These are phyloP conservation scores for Solanum tarijense DNA, from an alignment of 257 asterid genomes.

Conservation along the genomic window DNA sequence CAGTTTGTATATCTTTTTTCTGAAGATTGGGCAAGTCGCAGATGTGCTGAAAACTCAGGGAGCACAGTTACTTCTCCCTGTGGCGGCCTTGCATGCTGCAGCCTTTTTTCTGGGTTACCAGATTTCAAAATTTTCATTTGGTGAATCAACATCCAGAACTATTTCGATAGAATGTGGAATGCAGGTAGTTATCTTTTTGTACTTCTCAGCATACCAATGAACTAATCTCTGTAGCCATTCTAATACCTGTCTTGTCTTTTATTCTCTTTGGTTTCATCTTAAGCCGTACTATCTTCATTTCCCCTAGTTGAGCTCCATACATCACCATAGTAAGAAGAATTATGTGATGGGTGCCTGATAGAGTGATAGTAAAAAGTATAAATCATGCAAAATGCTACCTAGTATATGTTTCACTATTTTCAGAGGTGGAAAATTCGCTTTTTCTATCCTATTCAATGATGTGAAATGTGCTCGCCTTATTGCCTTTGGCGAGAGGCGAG, in stretches of 20 bases:
- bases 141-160: constrained; percentile 97
- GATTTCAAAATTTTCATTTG: constrained; percentile 74
- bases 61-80: constrained; percentile 69
- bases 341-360: neutral
- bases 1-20: neutral
- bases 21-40: constrained; percentile 90
- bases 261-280: neutral
- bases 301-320: neutral
- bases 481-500: neutral
- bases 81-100: constrained; percentile 74
- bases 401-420: neutral
- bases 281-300: neutral
- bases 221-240: neutral
- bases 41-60: constrained; percentile 90
- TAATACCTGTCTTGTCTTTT: neutral
- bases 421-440: neutral
- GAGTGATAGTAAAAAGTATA: neutral
- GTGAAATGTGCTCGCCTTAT: neutral
- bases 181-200: constrained; percentile 49
- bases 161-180: constrained; percentile 96
- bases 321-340: neutral
- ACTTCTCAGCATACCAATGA: neutral
- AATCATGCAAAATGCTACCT: neutral
- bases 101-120: constrained; percentile 79
- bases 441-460: neutral